phyloP scores from a whole-genome alignment of 345 rosid genomes.

The Gossypium raimondii region DNA sequence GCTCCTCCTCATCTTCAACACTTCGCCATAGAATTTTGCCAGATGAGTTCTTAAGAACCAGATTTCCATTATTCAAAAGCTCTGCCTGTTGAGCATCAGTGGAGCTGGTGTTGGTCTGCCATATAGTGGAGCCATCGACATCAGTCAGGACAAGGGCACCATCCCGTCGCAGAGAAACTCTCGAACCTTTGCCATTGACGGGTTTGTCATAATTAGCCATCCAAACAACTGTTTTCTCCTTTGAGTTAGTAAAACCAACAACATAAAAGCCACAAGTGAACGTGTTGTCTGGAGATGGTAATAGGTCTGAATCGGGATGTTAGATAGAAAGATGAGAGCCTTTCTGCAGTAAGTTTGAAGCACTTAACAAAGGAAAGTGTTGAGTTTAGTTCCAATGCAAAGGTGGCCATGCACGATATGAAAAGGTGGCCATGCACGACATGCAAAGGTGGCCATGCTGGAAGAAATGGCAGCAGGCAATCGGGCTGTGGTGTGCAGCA shows the following conservation, averaged over 20 bases:
- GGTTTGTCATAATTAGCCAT: conserved; percentile 39
- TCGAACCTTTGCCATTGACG: conserved; percentile 41
- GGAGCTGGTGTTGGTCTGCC: conserved; percentile 32
- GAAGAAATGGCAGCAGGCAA: no score
- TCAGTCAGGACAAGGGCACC: conserved; percentile 40
- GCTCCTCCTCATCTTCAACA: no score
- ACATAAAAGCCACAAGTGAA: conserved; percentile 41
- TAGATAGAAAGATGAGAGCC: conserved; percentile 34
- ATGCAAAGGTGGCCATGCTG: no score
- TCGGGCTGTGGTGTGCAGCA: no score
- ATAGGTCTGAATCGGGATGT: conserved; percentile 14
- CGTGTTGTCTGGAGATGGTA: conserved; percentile 28
- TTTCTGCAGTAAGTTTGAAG: background rate
- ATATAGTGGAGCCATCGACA: conserved; percentile 25
- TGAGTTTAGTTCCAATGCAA: no score
- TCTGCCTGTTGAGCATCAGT: conserved; percentile 21
- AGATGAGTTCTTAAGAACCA: conserved; percentile 23
- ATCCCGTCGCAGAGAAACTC: conserved; percentile 20
- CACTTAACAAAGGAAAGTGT: conserved; percentile 5
- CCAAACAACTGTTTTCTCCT: conserved; percentile 35
- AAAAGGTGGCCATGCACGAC: no score
- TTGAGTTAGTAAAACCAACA: conserved; percentile 27
- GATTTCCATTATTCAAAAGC: conserved; percentile 41
- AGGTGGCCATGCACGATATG: no score
- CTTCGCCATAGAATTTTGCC: conserved; percentile 28